Conservation (phyloP, 106 monocot genomes). For the Chionographis japonica region DNA sequence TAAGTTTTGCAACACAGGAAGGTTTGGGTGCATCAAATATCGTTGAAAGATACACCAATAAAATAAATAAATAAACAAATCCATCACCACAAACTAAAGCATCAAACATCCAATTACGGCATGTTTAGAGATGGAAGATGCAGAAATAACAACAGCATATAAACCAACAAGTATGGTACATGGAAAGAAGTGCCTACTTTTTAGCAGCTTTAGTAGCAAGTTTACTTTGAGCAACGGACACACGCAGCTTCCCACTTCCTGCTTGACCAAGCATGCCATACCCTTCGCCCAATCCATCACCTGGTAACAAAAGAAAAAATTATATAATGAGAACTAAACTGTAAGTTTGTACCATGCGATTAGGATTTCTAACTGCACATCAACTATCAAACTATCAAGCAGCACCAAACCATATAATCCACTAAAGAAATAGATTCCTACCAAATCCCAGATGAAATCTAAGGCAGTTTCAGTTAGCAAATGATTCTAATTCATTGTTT, state of each 20-base stretch:
- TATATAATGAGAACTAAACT: neutral
- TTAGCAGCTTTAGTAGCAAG: conserved; percentile 80
- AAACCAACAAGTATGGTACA: conserved; percentile 3
- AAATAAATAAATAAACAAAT: neutral
- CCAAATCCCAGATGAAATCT: too few relatives aligned
- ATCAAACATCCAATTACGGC: too few relatives aligned
- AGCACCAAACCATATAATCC: too few relatives aligned
- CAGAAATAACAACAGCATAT: neutral
- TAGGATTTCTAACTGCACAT: too few relatives aligned
- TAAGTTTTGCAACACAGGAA: too few relatives aligned
- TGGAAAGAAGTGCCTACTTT: conserved; percentile 27
- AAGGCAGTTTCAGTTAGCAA: too few relatives aligned
- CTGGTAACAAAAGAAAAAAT: conserved; percentile 21
- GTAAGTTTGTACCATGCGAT: neutral
- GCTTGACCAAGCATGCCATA: conserved; percentile 99
- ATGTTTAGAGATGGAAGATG: neutral
- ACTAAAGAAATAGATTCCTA: too few relatives aligned
- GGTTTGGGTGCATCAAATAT: too few relatives aligned
- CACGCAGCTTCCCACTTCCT: conserved; percentile 93
- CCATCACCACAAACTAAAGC: too few relatives aligned
- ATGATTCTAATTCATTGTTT: too few relatives aligned
- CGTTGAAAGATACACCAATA: neutral
- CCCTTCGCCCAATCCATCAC: conserved; percentile 96
- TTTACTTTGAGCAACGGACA: conserved; percentile 78
- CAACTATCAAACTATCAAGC: too few relatives aligned